These are phyloP conservation scores for Chiua sp. DNA, from an alignment of 1,284 basidiomycete genomes.

Conservation along the genomic window DNA sequence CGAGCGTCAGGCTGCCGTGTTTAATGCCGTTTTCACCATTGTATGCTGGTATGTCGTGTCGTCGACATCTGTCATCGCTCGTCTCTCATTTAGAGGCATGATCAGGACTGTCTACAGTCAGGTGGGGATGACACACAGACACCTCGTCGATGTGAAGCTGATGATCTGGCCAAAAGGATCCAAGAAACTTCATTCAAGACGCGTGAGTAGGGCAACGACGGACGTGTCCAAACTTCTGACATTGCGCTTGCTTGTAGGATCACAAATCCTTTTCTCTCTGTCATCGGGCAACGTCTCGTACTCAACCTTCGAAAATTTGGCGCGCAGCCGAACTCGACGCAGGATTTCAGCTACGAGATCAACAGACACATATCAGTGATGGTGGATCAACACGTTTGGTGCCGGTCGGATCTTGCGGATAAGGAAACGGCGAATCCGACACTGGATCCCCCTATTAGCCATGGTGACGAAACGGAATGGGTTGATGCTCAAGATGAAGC, in stretches of 20 bases:
- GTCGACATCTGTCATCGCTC: neutral
- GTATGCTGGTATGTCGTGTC: conserved; percentile 23
- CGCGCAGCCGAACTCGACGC: no score
- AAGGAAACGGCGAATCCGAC: no score
- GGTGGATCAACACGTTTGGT: no score
- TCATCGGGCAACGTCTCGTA: neutral
- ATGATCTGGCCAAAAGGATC: conserved; percentile 15
- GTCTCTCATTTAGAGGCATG: neutral
- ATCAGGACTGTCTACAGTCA: conserved; percentile 13
- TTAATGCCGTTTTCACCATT: conserved; percentile 17
- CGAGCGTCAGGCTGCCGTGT: conserved; percentile 15
- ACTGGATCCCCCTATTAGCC: no score
- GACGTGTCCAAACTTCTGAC: neutral
- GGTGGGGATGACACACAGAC: conserved; percentile 8
- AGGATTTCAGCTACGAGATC: no score
- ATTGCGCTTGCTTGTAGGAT: neutral
- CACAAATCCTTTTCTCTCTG: neutral
- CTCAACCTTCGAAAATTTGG: neutral
- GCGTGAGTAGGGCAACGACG: neutral
- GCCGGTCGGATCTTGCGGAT: no score
- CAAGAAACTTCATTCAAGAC: neutral
- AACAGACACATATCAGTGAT: no score
- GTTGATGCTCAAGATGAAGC: no score
- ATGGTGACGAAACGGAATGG: no score
- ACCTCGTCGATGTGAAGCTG: neutral